Conservation (phyloP, 768 basidiomycete genomes). For the Boletellus sp. region DNA sequence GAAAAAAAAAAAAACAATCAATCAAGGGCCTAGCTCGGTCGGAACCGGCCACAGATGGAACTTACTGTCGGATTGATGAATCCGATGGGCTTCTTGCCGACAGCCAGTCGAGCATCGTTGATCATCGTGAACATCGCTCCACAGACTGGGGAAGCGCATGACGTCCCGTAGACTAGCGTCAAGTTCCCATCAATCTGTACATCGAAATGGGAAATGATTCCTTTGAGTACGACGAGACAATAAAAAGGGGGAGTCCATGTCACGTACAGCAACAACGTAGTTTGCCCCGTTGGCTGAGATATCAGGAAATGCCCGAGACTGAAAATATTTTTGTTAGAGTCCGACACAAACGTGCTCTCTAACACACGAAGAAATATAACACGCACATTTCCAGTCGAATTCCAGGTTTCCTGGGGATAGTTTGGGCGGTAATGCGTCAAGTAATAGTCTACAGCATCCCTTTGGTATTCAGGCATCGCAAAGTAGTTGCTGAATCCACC, state of each 20-base stretch:
- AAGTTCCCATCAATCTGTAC: slow-evolving; percentile 18
- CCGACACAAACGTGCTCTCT: slow-evolving; percentile 14
- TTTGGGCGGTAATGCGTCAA: no score
- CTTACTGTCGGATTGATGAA: slow-evolving; percentile 47
- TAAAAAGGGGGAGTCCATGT: neutral
- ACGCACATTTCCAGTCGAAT: slow-evolving; percentile 22
- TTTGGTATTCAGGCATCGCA: slow-evolving; percentile 39
- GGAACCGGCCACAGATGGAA: neutral
- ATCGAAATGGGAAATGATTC: neutral
- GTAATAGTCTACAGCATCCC: slow-evolving; percentile 30
- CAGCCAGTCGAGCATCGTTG: slow-evolving; percentile 33
- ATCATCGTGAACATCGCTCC: slow-evolving; percentile 32
- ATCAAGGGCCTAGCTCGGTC: no score
- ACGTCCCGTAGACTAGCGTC: slow-evolving; percentile 27
- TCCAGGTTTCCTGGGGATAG: slow-evolving; percentile 24
- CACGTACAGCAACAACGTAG: slow-evolving; percentile 20
- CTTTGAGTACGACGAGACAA: neutral
- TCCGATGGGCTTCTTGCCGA: slow-evolving; percentile 29
- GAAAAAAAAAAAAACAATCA: no score
- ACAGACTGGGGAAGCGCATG: slow-evolving; percentile 28
- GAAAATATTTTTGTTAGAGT: slow-evolving; percentile 29
- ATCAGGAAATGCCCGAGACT: slow-evolving; percentile 36
- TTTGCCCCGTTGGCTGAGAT: slow-evolving; percentile 37
- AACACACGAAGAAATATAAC: slow-evolving; percentile 15
- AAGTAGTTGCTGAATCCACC: slow-evolving; percentile 43